Evolutionary conservation across 2,329 filamentous ascomycete species (phyloP).

Genomic region (Rachicladosporium sp.): DNA sequence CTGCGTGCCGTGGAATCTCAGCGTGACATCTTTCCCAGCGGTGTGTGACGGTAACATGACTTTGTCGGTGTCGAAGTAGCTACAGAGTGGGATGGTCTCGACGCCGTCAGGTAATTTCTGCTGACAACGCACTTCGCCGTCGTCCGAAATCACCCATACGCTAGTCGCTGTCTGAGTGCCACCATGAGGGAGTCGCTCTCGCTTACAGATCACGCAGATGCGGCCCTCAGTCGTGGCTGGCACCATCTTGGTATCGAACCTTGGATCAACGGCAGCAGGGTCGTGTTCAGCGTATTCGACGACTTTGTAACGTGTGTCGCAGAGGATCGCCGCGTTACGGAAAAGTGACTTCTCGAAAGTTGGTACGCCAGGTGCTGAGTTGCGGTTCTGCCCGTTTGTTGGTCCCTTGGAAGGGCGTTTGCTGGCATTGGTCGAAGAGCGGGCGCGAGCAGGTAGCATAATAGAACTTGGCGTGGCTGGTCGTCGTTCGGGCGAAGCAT

Average conservation of each 20-base stretch:
- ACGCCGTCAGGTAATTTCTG: slow-evolving; percentile 29
- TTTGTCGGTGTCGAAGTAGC: slow-evolving; percentile 34
- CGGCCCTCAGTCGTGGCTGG: slow-evolving; percentile 27
- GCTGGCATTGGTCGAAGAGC: background rate
- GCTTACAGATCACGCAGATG: slow-evolving; percentile 32
- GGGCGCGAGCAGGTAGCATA: background rate
- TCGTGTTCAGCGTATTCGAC: slow-evolving; percentile 31
- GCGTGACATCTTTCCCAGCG: slow-evolving; percentile 19
- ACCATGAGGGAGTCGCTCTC: slow-evolving; percentile 25
- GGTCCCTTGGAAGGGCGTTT: background rate
- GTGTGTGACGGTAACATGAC: slow-evolving; percentile 24
- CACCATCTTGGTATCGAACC: slow-evolving; percentile 29
- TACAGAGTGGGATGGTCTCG: slow-evolving; percentile 33
- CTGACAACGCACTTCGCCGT: slow-evolving; percentile 30
- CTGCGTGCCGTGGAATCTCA: slow-evolving; percentile 28
- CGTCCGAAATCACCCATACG: slow-evolving; percentile 34
- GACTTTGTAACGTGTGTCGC: slow-evolving; percentile 28
- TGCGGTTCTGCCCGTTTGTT: background rate
- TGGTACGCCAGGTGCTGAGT: background rate
- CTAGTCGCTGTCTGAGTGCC: slow-evolving; percentile 29
- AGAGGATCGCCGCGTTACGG: slow-evolving; percentile 32
- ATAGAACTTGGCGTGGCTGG: slow-evolving; percentile 3
- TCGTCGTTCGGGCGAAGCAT: background rate
- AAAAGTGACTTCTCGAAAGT: slow-evolving; percentile 31
- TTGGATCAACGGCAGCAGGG: slow-evolving; percentile 22